Percentiles rank a stretch among this genome's conserved stretches.
phyloP scores from a whole-genome alignment of 1,284 basidiomycete genomes.

The Trichosporon sp. region DNA sequence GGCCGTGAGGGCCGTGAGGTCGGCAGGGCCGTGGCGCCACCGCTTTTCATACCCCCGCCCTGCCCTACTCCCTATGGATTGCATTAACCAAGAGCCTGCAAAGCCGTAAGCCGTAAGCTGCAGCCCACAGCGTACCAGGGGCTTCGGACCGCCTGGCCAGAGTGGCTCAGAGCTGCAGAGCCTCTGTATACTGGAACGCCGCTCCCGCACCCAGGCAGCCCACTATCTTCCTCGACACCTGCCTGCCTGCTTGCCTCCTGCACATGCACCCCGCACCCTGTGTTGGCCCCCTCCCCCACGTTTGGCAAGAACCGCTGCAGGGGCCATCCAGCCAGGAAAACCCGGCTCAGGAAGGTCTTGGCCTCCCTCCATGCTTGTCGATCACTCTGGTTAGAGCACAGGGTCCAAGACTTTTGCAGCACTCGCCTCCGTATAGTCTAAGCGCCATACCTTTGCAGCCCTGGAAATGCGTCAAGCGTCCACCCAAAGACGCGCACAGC shows the following conservation, averaged over 20 bases:
- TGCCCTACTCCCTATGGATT: slow-evolving; percentile 7
- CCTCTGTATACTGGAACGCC: background rate
- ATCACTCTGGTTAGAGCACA: slow-evolving; percentile 6
- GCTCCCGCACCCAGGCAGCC: background rate
- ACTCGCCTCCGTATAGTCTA: slow-evolving; percentile 12
- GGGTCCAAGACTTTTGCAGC: slow-evolving; percentile 7
- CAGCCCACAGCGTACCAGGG: background rate
- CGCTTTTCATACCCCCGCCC: background rate
- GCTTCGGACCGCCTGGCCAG: background rate
- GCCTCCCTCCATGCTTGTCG: slow-evolving; percentile 7
- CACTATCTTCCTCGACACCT: background rate
- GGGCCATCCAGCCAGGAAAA: background rate
- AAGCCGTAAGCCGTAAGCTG: background rate
- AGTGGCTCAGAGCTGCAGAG: background rate
- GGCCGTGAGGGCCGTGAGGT: background rate
- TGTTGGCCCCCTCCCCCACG: background rate
- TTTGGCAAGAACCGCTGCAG: background rate
- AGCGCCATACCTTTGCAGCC: slow-evolving; percentile 10
- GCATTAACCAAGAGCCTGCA: background rate
- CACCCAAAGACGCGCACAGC: background rate
- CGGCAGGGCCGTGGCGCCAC: slow-evolving; percentile 12
- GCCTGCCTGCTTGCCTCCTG: background rate
- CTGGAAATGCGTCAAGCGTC: slow-evolving; percentile 6
- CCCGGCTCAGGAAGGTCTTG: background rate
- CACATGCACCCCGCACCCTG: background rate